phyloP scores from a whole-genome alignment of 2,329 filamentous ascomycete genomes.

The Cucurbitaria berberidis region DNA sequence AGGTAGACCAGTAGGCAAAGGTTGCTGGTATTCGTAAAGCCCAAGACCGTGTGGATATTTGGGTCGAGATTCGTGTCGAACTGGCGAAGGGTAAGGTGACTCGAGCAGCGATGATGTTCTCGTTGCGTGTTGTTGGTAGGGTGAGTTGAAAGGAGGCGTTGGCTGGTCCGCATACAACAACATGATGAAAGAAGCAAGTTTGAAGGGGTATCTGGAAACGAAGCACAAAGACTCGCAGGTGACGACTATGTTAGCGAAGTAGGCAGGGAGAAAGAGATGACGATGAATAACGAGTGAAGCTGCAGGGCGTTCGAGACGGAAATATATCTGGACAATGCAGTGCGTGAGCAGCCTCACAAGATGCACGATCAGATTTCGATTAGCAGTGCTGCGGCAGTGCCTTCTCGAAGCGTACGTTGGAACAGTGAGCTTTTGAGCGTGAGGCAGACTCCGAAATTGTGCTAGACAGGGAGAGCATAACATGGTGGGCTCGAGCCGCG shows the following conservation, averaged over 20 bases:
- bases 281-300: conserved; percentile 19
- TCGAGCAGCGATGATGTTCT: conserved; percentile 34
- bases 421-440: conserved; percentile 40
- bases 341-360: conserved; percentile 28
- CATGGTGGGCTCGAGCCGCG: conserved; percentile 38
- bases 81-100: conserved; percentile 46
- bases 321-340: conserved; percentile 39
- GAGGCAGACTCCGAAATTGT: conserved; percentile 49
- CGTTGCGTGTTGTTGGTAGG: conserved; percentile 42
- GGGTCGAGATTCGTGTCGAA: conserved; percentile 36
- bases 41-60: conserved; percentile 42
- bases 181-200: conserved; percentile 18
- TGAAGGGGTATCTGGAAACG: conserved; percentile 10
- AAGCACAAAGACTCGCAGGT: conserved; percentile 11
- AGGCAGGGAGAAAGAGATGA: conserved; percentile 9
- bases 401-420: conserved; percentile 33
- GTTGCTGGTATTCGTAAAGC: conserved; percentile 41
- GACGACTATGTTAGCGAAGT: conserved; percentile 2
- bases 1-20: conserved; percentile 34
- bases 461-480: conserved; percentile 34
- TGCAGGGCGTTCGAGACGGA: conserved; percentile 33
- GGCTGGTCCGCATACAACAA: conserved; percentile 40
- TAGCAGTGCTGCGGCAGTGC: conserved; percentile 45
- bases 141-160: conserved; percentile 45
- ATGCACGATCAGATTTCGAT: conserved; percentile 28